Evolutionary conservation across 2,329 filamentous ascomycete species (phyloP), one percentile per base, ranked within the genome.

Genomic region (Nakataea oryzae): DNA sequence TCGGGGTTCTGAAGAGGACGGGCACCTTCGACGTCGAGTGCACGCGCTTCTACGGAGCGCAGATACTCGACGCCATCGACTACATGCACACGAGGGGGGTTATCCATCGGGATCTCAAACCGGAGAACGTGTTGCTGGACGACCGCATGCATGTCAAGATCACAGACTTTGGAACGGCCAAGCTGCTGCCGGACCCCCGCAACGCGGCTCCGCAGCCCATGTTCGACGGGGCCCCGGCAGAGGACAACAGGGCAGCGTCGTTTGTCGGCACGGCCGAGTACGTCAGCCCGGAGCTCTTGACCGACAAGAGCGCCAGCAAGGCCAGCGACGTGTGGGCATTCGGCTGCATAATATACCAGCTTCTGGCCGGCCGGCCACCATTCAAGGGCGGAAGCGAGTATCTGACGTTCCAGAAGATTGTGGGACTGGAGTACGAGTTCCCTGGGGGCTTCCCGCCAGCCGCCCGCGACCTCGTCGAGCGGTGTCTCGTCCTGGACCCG

Each of bases 261-360:
- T 99, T 99, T 72, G 95, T 99, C 55, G 95, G 95, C 50, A 99
- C 95, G 0, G 95, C 95, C 13, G 95, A 99, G 74, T 99, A 99
- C 70, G 95, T 99, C 67, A 97, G 95, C 70, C 95, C 95, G 0
- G 95, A 99, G 73, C 81, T 99, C n/a, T 80, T 99, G 62, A 96
- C 91, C 32, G 92, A 96, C 71, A 97, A 97, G 78, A 96, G 90
- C 70, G 95, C 93, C 26, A 97, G 93, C 79, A 99, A 97, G 76
- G 91, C 93, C 56, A 97, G 95, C 74, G 95, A 99, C 75, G 76
- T 99, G 59, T 99, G 95, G 95, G 95, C 95, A 2, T 99, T 96
- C 77, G 95, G 95, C 12, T 99, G 95, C 77, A 99, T 99, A 68
- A 86, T 99, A 65, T 99, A 96, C 73, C 95, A 99, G 74, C 83